Percentiles rank a stretch among this genome's conserved stretches.
These are phyloP conservation scores for Candolleomyces efflorescens DNA, from an alignment of 768 basidiomycete genomes.

Conservation along the genomic window DNA sequence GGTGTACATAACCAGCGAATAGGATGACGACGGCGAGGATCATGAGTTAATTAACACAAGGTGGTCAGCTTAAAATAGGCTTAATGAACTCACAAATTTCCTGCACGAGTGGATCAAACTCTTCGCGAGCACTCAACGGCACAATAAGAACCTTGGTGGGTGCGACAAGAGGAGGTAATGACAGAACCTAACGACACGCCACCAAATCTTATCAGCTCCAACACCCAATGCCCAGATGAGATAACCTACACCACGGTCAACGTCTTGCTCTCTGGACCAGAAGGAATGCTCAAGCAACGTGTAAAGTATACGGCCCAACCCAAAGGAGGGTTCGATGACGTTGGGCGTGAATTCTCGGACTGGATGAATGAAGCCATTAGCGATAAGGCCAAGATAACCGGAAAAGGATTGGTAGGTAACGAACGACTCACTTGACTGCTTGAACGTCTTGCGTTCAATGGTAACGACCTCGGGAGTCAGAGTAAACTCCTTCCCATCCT, in stretches of 20 bases:
- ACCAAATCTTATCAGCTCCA: constrained; percentile 8
- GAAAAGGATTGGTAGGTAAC: constrained; percentile 7
- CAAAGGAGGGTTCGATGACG: constrained; percentile 98
- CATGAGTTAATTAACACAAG: constrained; percentile 3
- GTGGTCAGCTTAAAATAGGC: constrained; percentile 10
- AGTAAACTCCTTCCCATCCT: constrained; percentile 63
- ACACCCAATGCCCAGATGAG: background rate
- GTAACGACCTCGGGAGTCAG: constrained; percentile 71
- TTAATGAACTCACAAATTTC: constrained; percentile 77
- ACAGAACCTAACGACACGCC: constrained; percentile 62
- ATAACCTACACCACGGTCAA: constrained; percentile 76
- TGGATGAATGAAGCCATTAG: constrained; percentile 25
- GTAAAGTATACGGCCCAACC: constrained; percentile 94
- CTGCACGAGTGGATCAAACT: constrained; percentile 77
- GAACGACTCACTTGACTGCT: constrained; percentile 67
- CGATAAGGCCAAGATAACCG: constrained; percentile 15
- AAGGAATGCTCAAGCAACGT: constrained; percentile 91
- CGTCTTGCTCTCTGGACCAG: constrained; percentile 91
- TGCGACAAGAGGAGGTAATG: constrained; percentile 83
- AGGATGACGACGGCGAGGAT: constrained; percentile 1
- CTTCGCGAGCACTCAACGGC: constrained; percentile 81
- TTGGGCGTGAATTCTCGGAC: constrained; percentile 96
- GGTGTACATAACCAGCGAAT: constrained; percentile 2
- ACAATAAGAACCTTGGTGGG: constrained; percentile 98
- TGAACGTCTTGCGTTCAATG: constrained; percentile 81